These are phyloP conservation scores for Boletus subparvulus DNA, from an alignment of 768 basidiomycete genomes.

Conservation along the genomic window DNA sequence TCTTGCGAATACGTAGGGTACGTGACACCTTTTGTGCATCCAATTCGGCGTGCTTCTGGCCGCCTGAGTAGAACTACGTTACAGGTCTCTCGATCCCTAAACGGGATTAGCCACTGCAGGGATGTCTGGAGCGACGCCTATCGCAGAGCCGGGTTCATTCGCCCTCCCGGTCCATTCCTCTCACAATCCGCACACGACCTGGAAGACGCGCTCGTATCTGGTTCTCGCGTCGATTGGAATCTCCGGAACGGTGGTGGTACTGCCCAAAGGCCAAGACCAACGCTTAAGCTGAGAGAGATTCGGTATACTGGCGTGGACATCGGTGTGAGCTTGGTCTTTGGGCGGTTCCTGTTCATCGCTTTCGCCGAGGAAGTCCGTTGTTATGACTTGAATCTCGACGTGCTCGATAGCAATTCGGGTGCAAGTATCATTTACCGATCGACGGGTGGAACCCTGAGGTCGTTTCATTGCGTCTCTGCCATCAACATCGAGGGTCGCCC, in stretches of 20 bases:
- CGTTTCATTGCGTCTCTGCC: slow-evolving; percentile 10
- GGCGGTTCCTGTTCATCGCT: slow-evolving; percentile 15
- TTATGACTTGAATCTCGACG: slow-evolving; percentile 9
- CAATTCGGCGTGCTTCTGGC: background rate
- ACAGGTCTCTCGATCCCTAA: slow-evolving; percentile 14
- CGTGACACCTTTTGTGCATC: background rate
- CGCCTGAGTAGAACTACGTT: background rate
- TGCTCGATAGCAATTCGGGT: background rate
- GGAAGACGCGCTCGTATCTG: slow-evolving; percentile 12
- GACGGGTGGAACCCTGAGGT: background rate
- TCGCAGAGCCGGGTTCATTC: slow-evolving; percentile 11
- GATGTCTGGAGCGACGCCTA: slow-evolving; percentile 19
- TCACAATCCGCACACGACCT: slow-evolving; percentile 14
- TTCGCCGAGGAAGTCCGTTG: slow-evolving; percentile 15
- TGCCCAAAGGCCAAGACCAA: background rate
- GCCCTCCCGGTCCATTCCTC: slow-evolving; percentile 18
- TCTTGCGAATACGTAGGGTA: slow-evolving; percentile 18
- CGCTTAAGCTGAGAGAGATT: slow-evolving; percentile 1
- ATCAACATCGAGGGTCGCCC: slow-evolving; percentile 12
- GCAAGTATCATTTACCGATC: slow-evolving; percentile 11
- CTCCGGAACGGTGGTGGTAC: background rate
- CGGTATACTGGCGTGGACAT: background rate
- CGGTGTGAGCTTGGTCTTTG: slow-evolving; percentile 11
- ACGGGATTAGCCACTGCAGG: slow-evolving; percentile 3
- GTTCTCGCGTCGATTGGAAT: slow-evolving; percentile 9